These are phyloP conservation scores for Fusarium odoratissimum DNA, from an alignment of 2,329 filamentous ascomycete species.

Conservation along the genomic window DNA sequence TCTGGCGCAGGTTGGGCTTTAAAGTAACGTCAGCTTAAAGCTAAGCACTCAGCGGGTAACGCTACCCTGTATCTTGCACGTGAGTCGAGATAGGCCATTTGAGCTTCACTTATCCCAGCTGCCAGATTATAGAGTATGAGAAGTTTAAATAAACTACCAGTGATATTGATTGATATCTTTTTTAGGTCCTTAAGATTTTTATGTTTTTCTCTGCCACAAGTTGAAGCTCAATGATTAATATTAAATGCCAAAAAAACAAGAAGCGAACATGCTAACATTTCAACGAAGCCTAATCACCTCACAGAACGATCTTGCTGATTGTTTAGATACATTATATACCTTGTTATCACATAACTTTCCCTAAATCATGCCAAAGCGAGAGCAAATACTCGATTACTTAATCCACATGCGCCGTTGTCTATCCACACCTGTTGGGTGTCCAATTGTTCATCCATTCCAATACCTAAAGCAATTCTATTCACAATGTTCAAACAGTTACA, in stretches of 20 bases:
- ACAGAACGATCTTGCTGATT: neutral
- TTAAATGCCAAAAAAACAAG: neutral
- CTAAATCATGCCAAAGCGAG: neutral
- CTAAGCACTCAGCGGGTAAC: neutral
- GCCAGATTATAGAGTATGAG: neutral
- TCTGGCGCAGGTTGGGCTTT: constrained; percentile 10
- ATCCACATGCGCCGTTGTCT: neutral
- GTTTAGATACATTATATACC: neutral
- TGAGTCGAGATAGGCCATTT: neutral
- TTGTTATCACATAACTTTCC: neutral
- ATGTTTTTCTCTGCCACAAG: neutral
- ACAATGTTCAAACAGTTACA: neutral
- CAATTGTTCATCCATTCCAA: neutral
- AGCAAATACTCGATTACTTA: neutral
- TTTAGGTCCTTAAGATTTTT: neutral
- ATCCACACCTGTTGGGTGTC: neutral
- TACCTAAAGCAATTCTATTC: neutral
- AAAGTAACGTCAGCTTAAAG: constrained; percentile 16
- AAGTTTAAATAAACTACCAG: neutral
- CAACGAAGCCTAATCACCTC: neutral
- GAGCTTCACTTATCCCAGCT: neutral
- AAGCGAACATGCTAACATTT: neutral
- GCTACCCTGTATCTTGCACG: neutral
- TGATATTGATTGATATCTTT: neutral
- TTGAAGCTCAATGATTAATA: neutral